Evolutionary conservation across 768 basidiomycete species (phyloP), one percentile per base, ranked within the genome.

Genomic region (Lactarius evosmus): DNA sequence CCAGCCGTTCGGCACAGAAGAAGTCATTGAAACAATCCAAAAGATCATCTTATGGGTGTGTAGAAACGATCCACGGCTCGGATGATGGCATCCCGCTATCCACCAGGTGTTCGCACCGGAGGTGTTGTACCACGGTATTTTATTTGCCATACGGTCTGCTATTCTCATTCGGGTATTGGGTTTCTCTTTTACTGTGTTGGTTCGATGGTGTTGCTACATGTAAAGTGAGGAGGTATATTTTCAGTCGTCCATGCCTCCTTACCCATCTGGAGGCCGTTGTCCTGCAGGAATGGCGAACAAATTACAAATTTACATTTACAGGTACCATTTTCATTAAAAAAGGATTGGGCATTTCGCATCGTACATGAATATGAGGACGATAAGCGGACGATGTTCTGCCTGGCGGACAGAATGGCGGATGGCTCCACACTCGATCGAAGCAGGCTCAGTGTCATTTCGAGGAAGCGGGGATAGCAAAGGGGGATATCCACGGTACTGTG

Each of bases 21-120:
- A 89, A 61, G 87, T 89, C 27, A 87, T 85, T 11, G 84, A 86
- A 25, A 82, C 85, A 12, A 82, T 89, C 66, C 80, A 79, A 71
- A 76, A 79, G 57, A 83, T 87, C 40, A 76, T 88, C n/a, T 66
- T 81, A 11, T 88, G 87, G 86, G 77, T 87, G 12, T 82, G 78
- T 68, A 57, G 51, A 38, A 49, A 49, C 49, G 59, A 63, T 44
- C 61, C 52, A 55, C 57, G 63, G 49, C 54, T 41, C 36, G 46
- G 60, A 63, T 52, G 54, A 60, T 29, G 32, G 14, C 32, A 32
- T 55, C 4, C 29, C 9, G 17, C 25, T 32, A 27, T 50, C 34
- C 54, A 17, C n/a, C 32, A 52, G 30, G 50, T 36, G 11, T 41
- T 44, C 32, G n/a, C 38, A 25, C 25, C 57, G 41, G 11, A 56